A percentile compares a stretch with the other conserved stretches of the same genome.
Evolutionary conservation across 768 basidiomycete genomes (phyloP).

Genomic region (Termitomyces sp.): DNA sequence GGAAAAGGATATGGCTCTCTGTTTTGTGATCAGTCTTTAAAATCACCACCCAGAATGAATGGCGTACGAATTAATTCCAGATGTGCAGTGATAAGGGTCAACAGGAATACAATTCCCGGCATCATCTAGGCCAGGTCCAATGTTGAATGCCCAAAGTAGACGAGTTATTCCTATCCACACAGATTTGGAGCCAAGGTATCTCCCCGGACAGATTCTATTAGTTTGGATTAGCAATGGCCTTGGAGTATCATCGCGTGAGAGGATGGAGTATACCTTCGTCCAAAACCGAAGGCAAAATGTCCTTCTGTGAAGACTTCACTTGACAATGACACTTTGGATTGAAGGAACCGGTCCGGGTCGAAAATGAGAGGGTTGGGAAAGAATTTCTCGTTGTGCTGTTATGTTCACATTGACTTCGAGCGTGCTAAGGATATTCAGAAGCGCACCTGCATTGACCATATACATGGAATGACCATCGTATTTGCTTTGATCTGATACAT

Average conservation of each 20-base stretch:
- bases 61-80: constrained; percentile 5
- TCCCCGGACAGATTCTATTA: neutral
- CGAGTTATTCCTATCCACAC: constrained; percentile 11
- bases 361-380: constrained; percentile 5
- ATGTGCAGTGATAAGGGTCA: constrained; percentile 5
- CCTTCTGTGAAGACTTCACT: constrained; percentile 6
- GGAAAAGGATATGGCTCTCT: no score
- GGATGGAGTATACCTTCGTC: neutral
- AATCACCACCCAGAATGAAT: neutral
- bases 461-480: constrained; percentile 7
- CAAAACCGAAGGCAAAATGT: constrained; percentile 3
- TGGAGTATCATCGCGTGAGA: no score
- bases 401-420: no score
- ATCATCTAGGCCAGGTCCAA: constrained; percentile 4
- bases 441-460: constrained; percentile 8
- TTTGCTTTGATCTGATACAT: constrained; percentile 6
- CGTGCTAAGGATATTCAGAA: no score
- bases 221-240: no score
- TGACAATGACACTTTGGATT: neutral
- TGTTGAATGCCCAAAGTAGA: constrained; percentile 10
- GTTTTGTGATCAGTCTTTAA: no score
- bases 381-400: constrained; percentile 6
- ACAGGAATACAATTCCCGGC: constrained; percentile 1
- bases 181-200: constrained; percentile 10
- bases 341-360: constrained; percentile 2